Conservation (phyloP, 345 rosid genomes). For the Arabidopsis arenosa region DNA sequence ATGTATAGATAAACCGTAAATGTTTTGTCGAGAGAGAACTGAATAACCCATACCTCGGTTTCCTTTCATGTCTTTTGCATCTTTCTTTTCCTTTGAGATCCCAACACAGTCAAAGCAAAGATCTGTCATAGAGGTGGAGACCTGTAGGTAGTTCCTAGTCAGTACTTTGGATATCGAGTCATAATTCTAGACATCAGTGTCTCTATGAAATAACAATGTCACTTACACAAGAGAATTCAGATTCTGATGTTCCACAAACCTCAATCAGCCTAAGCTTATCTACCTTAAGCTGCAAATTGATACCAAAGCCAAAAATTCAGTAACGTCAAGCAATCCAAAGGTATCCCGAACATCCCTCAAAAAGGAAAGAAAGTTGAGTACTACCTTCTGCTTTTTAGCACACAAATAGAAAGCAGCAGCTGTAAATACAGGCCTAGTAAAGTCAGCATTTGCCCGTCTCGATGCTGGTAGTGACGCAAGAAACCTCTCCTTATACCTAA, state of each 20-base stretch:
- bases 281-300: conserved; percentile 70
- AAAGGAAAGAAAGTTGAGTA: neutral
- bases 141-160: conserved; percentile 30
- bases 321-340: neutral
- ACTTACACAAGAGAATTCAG: conserved; percentile 85
- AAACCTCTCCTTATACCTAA: conserved; percentile 84
- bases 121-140: conserved; percentile 42
- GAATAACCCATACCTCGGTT: conserved; percentile 44
- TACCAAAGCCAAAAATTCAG: neutral
- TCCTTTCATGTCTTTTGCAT: conserved; percentile 37
- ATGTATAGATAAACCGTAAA: neutral
- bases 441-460: conserved; percentile 73
- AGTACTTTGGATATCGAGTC: conserved; percentile 48
- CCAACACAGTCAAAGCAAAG: conserved; percentile 49
- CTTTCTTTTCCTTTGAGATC: conserved; percentile 56
- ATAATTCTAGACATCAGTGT: conserved; percentile 49
- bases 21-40: conserved; percentile 44
- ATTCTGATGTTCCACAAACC: conserved; percentile 87
- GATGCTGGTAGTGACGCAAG: conserved; percentile 74
- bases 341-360: neutral
- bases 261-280: conserved; percentile 86
- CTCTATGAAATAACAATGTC: neutral
- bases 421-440: conserved; percentile 79
- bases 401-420: conserved; percentile 91
- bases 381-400: conserved; percentile 78